Evolutionary conservation across 306 rosid species (phyloP), one percentile per base, ranked within the genome.

Genomic region (Chamaecrista fasciculata): DNA sequence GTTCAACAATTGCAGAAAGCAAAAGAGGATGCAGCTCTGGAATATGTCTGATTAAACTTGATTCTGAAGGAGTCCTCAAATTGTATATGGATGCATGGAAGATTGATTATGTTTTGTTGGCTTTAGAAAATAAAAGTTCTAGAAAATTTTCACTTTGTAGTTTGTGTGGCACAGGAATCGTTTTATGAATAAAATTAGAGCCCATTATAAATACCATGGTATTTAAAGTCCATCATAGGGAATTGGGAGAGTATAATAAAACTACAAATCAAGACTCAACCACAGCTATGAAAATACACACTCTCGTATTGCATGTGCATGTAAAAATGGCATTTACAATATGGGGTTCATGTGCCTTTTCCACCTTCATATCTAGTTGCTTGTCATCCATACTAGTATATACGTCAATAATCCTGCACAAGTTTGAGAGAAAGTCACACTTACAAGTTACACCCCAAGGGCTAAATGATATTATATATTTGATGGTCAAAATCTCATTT

Each of bases 371-470:
- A 62, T 62, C 47, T 58, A 55, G 57, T 18, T 70, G 33, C 7
- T 33, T 73, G 76, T 55, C 70, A 83, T 55, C 86, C 84, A 75
- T 21, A 78, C 64, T 28, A 89, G 44, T 63, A 77, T 36, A 40
- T 49, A 74, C 71, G 71, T 48, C 62, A 79, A 58, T 20, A 81
- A 25, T 71, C 91, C 96, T 89, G 80, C 78, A 77, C 34, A 28
- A 48, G 67, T 26, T 73, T 16, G 55, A 29, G 53, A n/a, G n/a
- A n/a, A 43, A n/a, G n/a, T n/a, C n/a, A n/a, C n/a, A n/a, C n/a
- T n/a, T n/a, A 51, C 59, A 62, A 33, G n/a, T 42, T 34, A 69
- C 60, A 40, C 18, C 10, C n/a, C 40, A 28, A 53, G 44, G n/a
- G 11, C 74, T 55, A 62, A 53, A 51, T 28, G 46, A 20, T 29